Conservation (phyloP, 2,329 filamentous ascomycete genomes). For the Nemania bipapillata region DNA sequence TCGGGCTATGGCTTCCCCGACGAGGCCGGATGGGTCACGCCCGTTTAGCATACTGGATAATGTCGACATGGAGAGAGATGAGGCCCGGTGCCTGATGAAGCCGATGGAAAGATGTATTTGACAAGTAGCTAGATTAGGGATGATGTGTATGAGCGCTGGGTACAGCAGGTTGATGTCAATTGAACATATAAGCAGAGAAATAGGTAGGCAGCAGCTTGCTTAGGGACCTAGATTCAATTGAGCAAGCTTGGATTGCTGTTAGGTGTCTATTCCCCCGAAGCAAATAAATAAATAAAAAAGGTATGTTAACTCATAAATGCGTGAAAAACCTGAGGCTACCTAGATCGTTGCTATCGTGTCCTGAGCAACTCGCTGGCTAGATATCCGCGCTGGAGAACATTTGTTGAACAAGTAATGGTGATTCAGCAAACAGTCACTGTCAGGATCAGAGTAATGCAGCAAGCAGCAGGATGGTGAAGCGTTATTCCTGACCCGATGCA, state of each 20-base stretch:
- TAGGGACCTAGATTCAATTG: conserved; percentile 24
- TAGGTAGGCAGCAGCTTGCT: conserved; percentile 27
- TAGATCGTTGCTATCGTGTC: neutral
- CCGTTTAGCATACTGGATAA: conserved; percentile 41
- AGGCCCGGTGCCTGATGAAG: neutral
- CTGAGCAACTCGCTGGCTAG: neutral
- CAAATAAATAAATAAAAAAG: neutral
- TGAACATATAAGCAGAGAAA: neutral
- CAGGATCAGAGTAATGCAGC: neutral
- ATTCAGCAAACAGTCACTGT: conserved; percentile 4
- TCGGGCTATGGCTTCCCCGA: conserved; percentile 38
- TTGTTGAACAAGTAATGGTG: conserved; percentile 14
- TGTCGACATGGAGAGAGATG: conserved; percentile 30
- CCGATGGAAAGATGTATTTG: neutral
- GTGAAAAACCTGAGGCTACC: neutral
- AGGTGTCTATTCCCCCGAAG: neutral
- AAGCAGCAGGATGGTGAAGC: conserved; percentile 3
- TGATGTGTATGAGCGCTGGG: neutral
- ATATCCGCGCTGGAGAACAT: conserved; percentile 1
- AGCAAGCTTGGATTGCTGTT: neutral
- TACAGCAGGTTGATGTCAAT: neutral
- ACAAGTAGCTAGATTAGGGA: neutral
- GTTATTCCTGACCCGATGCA: conserved; percentile 23
- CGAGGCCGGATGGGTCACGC: conserved; percentile 35
- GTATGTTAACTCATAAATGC: conserved; percentile 7